Percentiles rank a stretch among this genome's conserved stretches.
phyloP scores from a whole-genome alignment of 306 rosid genomes.

The Trichosanthes cucumerina region DNA sequence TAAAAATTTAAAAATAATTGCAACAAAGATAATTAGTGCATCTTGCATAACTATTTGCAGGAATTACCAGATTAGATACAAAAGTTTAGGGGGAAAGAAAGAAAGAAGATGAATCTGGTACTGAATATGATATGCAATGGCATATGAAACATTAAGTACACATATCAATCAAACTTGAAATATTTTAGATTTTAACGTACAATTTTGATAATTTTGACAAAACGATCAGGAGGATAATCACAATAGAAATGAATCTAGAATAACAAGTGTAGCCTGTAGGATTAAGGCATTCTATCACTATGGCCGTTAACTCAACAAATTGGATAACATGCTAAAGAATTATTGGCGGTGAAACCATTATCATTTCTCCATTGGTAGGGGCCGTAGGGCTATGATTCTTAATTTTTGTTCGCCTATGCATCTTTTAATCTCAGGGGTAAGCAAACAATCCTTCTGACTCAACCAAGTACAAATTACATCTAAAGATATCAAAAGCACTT shows the following conservation, averaged over 20 bases:
- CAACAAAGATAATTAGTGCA: not conserved
- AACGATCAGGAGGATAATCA: not conserved
- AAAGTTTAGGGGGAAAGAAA: not conserved
- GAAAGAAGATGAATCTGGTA: not conserved
- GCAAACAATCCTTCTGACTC: not conserved
- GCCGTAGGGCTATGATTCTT: not conserved
- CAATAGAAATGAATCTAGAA: not conserved
- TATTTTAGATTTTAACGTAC: not conserved
- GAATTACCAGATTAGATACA: not conserved
- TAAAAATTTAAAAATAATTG: not conserved
- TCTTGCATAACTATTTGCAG: not conserved
- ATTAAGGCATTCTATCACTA: not conserved
- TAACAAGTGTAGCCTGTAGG: not conserved
- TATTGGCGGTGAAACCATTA: not conserved
- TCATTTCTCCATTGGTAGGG: not conserved
- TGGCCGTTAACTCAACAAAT: not conserved
- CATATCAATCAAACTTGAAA: not conserved
- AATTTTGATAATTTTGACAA: not conserved
- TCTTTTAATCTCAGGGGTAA: not conserved
- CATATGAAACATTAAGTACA: not conserved
- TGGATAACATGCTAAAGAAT: not conserved
- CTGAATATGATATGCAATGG: not conserved
- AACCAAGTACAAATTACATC: slow-evolving; percentile 8
- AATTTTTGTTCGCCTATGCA: not conserved
- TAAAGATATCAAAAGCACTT: slow-evolving; percentile 10